Base-by-base conservation (phyloP, 108 stramenopile species). In the Skeletonema menzelii region DNA sequence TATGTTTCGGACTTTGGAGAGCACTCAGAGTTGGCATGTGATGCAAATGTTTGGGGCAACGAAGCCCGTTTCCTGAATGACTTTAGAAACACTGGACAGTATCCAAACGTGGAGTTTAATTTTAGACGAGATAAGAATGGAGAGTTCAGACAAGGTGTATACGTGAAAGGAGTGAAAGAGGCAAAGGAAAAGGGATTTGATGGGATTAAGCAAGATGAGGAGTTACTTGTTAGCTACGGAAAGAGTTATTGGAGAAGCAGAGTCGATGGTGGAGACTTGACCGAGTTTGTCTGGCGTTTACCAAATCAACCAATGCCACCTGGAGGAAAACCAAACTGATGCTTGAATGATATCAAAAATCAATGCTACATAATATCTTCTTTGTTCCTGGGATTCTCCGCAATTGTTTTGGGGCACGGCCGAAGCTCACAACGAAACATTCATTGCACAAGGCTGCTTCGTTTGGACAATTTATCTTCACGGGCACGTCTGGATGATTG, bases 61-160 rank as follows among this genome's bases (percentile, higher is more conserved):
- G 77, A 79, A 40, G 69, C 77, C 37, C 69, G 77, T n/a, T 79
- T 72, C 47, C 27, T 79, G n/a, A 79, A 79, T 56, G 77, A 79
- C 31, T 79, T 62, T 38, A 58, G 77, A 0, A 79, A 79, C 30
- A 79, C 77, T 13, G 77, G 77, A 17, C 31, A 17, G 34, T 30
- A 67, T 30, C 66, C 77, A 0, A 79, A 79, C 42, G 70, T 71
- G 1, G 77, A 72, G 4, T 79, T 79, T 61, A 79, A 72, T 4
- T 49, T 65, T 12, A 20, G 70, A 42, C 64, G 77, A 3, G 77
- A 79, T 27, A 53, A 26, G 14, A n/a, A 46, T 40, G 77, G 77
- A 5, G 77, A 79, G 35, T 65, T 79, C 27, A 27, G 77, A 31
- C 77, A 79, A 66, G 77, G 77, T 15, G 77, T 79, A 2, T 79